phyloP scores from a whole-genome alignment of 2,329 filamentous ascomycete genomes.

The Neofusicoccum kwambonambiense region DNA sequence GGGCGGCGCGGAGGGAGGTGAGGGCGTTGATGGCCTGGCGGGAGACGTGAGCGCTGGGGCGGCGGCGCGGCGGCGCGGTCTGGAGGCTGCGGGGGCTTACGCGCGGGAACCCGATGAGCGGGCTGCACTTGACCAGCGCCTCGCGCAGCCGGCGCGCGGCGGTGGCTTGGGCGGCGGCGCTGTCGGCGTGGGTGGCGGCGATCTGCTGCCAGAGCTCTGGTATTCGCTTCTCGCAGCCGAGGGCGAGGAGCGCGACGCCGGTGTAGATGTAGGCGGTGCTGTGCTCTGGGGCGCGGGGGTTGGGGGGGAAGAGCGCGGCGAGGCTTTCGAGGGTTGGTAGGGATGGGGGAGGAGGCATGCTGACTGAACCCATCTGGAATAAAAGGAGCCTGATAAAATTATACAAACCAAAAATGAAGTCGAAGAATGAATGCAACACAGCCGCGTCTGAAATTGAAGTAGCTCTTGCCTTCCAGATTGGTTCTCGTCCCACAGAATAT shows the following conservation, averaged over 20 bases:
- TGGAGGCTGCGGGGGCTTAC: not conserved
- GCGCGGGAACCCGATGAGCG: slow-evolving; percentile 15
- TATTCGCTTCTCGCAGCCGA: slow-evolving; percentile 6
- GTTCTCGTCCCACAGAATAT: not conserved
- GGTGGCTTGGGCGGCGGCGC: not conserved
- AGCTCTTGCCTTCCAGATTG: too few species aligned
- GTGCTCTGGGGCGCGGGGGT: not conserved
- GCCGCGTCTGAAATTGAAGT: too few species aligned
- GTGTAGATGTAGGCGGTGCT: slow-evolving; percentile 6
- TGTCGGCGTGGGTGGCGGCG: not conserved
- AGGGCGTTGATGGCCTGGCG: slow-evolving; percentile 17
- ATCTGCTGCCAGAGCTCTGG: slow-evolving; percentile 12
- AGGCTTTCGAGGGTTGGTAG: not conserved
- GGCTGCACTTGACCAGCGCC: slow-evolving; percentile 2
- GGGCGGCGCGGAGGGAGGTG: not conserved
- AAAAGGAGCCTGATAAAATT: not conserved
- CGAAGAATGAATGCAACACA: too few species aligned
- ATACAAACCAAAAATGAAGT: not conserved
- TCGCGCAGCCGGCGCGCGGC: slow-evolving; percentile 8
- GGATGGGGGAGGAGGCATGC: not conserved
- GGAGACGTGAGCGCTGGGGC: not conserved
- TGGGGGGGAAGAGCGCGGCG: not conserved
- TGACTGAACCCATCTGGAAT: not conserved
- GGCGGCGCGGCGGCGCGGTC: too few species aligned
- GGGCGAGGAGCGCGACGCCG: slow-evolving; percentile 5